Conservation (phyloP, 1,284 basidiomycete genomes). For the Irpex lacteus region DNA sequence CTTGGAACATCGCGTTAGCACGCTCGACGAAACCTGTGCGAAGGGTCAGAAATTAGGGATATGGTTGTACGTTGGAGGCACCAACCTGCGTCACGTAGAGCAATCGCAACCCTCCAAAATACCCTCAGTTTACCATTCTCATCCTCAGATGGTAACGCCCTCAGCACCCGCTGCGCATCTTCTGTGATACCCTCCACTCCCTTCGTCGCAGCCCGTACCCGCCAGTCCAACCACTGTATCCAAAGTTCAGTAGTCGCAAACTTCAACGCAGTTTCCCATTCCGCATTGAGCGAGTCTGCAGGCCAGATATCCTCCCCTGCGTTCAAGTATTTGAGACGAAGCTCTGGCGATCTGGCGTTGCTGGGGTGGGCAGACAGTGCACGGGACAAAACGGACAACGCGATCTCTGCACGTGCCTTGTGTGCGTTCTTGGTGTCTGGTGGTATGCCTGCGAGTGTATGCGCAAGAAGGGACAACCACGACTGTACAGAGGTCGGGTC, state of each 20-base stretch:
- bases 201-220: conserved; percentile 42
- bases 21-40: conserved; percentile 47
- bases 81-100: conserved; percentile 76
- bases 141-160: conserved; percentile 34
- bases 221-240: conserved; percentile 79
- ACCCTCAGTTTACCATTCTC: conserved; percentile 61
- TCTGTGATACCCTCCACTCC: conserved; percentile 52
- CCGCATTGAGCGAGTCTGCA: conserved; percentile 46
- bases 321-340: conserved; percentile 64
- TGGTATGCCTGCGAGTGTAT: conserved; percentile 58
- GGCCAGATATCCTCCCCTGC: conserved; percentile 74
- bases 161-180: conserved; percentile 43
- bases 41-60: neutral
- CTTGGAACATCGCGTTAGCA: conserved; percentile 71
- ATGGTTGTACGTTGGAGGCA: conserved; percentile 4
- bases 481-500: conserved; percentile 50
- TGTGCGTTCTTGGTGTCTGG: conserved; percentile 60
- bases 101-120: conserved; percentile 69
- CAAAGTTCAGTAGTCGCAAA: conserved; percentile 52
- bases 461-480: conserved; percentile 69
- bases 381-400: conserved; percentile 62
- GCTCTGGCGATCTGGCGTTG: conserved; percentile 45
- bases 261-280: conserved; percentile 72
- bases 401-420: conserved; percentile 65
- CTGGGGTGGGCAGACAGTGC: conserved; percentile 55